Conservation (phyloP, 148 eudicot genomes). For the Heliosperma pusillum region DNA sequence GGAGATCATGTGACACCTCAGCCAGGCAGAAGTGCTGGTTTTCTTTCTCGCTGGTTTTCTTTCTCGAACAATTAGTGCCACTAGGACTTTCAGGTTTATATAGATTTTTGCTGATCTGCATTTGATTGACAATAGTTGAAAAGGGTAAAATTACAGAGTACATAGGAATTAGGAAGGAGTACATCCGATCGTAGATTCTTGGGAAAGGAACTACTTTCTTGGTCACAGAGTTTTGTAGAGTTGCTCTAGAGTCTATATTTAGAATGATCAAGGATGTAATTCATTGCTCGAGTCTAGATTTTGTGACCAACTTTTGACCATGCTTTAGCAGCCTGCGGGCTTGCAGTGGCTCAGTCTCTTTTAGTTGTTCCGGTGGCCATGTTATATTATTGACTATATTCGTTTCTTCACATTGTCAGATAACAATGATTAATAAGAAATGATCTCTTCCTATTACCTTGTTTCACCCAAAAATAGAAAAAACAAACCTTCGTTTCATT, state of each 20-base stretch:
- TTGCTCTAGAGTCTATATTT: slow-evolving; percentile 13
- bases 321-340: no score
- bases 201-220: background rate
- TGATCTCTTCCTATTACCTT: background rate
- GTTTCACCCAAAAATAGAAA: no score
- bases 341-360: background rate
- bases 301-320: no score
- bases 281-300: no score
- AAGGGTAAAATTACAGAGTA: background rate
- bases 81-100: slow-evolving; percentile 44
- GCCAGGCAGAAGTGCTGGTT: background rate
- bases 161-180: no score
- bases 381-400: background rate
- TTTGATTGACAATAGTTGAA: background rate
- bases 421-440: background rate
- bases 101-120: slow-evolving; percentile 12
- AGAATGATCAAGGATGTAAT: background rate
- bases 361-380: background rate
- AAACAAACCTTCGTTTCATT: no score
- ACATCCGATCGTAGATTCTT: background rate
- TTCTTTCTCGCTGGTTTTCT: slow-evolving; percentile 30
- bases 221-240: slow-evolving; percentile 30
- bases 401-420: background rate
- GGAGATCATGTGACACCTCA: slow-evolving; percentile 21
- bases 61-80: slow-evolving; percentile 54